Base-by-base conservation (phyloP, 108 stramenopile genomes). In the Cylindrotheca fusiformis region DNA sequence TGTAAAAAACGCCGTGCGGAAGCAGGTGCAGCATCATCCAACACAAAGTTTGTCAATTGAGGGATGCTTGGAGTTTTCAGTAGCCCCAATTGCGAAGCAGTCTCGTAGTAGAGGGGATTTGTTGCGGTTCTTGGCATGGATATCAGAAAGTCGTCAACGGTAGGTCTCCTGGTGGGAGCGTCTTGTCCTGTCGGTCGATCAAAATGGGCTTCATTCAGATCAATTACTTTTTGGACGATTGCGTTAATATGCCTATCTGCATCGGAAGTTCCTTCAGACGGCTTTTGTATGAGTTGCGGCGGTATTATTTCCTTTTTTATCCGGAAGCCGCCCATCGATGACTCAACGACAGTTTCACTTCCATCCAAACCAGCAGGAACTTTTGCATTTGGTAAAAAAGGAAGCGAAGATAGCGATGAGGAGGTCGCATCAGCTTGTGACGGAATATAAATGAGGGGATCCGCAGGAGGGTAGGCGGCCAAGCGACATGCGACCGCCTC, bases 401-500 rank as follows among this genome's bases (percentile, higher is more conserved):
- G 61, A 23, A 59, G 33, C 18, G 61, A 32, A 53, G 20, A n/a
- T 62, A 30, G 21, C 49, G 22, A 25, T 17, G 18, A 32, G 48
- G 55, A 55, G 4, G 28, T 19, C 2, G 12, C 23, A 28, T 71
- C 50, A 17, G 72, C 45, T 4, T 48, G 66, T 12, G 84, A 72
- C 0, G 83, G 90, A 3, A 87, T 72, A 65, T 86, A 87, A 22
- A 85, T 63, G 49, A 93, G 30, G 4, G 91, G 88, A 52, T 86
- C 86, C 1, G 86, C 84, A 4, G 91, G 88, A 14, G 91, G 88
- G 48, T 88, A 84, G 2, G 86, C 88, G 20, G 83, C 74, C 47
- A 93, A 59, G 3, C 85, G 79, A 78, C 91, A 93, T 28, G 86
- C 80, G 26, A 93, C 92, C 5, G 92, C 88, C 66, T 93, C 87